These are phyloP conservation scores for Asclepias syriaca DNA, from an alignment of 257 asterid genomes.

Conservation along the genomic window DNA sequence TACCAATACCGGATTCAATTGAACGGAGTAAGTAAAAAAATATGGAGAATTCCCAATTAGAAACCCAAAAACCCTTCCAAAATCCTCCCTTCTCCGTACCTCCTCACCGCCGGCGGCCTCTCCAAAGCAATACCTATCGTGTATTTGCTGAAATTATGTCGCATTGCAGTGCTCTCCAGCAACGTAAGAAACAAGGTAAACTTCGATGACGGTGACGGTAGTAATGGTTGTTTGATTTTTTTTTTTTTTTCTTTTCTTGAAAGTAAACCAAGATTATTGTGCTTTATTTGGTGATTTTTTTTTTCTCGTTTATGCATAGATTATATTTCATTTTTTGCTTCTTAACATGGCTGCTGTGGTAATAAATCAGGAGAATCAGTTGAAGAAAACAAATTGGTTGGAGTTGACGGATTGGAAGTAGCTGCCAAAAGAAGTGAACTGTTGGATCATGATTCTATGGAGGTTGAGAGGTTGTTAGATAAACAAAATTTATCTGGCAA, in stretches of 20 bases:
- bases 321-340: background rate
- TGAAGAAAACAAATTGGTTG: background rate
- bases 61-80: conserved; percentile 26
- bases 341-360: conserved; percentile 24
- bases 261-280: background rate
- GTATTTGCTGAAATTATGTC: conserved; percentile 39
- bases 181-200: conserved; percentile 39
- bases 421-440: conserved; percentile 19
- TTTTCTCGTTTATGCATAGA: background rate
- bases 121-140: conserved; percentile 53
- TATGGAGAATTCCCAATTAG: conserved; percentile 39
- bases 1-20: background rate
- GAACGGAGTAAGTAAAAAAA: background rate
- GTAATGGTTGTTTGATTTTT: background rate
- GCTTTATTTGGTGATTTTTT: background rate
- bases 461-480: conserved; percentile 24
- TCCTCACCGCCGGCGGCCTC: conserved; percentile 50
- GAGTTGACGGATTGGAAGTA: conserved; percentile 18
- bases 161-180: conserved; percentile 25
- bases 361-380: conserved; percentile 10
- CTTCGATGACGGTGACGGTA: too few species aligned
- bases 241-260: background rate
- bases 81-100: conserved; percentile 22
- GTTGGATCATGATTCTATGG: conserved; percentile 17
- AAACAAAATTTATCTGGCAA: conserved; percentile 21